Conservation (phyloP, 768 basidiomycete species). For the Mrakia frigida region DNA sequence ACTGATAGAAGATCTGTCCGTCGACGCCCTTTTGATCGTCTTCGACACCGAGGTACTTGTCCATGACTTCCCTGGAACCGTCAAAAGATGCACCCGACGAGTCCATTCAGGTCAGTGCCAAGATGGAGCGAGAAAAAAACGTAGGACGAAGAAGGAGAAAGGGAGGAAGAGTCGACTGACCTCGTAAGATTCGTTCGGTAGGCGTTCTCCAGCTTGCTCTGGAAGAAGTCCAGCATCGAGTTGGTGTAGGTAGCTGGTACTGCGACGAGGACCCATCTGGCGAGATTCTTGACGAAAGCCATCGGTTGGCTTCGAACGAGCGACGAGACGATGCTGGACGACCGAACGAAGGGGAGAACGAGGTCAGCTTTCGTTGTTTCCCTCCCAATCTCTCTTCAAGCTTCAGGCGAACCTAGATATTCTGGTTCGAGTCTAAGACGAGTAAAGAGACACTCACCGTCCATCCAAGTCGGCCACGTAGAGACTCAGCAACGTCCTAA, state of each 20-base stretch:
- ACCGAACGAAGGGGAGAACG: neutral
- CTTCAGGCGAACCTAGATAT: neutral
- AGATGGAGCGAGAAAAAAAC: too few species aligned
- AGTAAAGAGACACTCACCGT: constrained; percentile 43
- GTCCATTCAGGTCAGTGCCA: neutral
- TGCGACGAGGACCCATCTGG: constrained; percentile 84
- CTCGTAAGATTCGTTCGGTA: constrained; percentile 37
- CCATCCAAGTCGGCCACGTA: constrained; percentile 94
- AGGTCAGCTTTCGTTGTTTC: neutral
- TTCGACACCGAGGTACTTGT: constrained; percentile 71
- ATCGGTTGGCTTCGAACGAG: constrained; percentile 78
- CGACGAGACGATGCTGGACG: constrained; percentile 78
- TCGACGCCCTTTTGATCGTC: constrained; percentile 56
- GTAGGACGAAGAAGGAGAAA: too few species aligned
- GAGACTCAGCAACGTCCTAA: constrained; percentile 82
- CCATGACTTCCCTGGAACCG: constrained; percentile 58
- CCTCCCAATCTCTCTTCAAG: neutral
- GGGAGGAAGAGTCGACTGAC: neutral
- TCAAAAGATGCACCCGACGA: neutral
- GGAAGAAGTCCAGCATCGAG: constrained; percentile 79
- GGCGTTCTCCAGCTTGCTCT: constrained; percentile 65
- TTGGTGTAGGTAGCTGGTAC: constrained; percentile 71
- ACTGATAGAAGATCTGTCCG: constrained; percentile 87
- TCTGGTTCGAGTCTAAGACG: neutral
- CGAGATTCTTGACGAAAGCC: constrained; percentile 76